Evolutionary conservation across 306 rosid species (phyloP).

Genomic region (Prosopis cineraria): DNA sequence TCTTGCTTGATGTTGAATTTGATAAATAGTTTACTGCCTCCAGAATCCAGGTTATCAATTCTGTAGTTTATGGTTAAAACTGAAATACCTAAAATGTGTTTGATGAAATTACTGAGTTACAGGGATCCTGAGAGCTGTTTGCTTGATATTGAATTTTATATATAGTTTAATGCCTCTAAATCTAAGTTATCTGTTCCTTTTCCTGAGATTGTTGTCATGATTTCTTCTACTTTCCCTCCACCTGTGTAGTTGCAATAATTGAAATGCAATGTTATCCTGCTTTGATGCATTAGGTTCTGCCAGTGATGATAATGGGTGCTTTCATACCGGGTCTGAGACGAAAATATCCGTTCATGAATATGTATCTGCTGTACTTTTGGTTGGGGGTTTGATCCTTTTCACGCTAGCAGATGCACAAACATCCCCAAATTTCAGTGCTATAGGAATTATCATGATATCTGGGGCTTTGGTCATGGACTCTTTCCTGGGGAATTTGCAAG

Average conservation of each 20-base stretch:
- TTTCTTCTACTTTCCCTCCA: neutral
- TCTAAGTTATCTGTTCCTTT: conserved; percentile 14
- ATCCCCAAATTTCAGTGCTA: conserved; percentile 88
- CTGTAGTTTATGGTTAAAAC: neutral
- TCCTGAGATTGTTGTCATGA: conserved; percentile 5
- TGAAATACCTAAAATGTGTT: neutral
- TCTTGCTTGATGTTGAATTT: conserved; percentile 4
- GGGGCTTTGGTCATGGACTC: conserved; percentile 97
- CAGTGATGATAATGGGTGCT: conserved; percentile 99
- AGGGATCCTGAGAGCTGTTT: conserved; percentile 1
- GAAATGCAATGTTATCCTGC: conserved; percentile 21
- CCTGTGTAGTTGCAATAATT: conserved; percentile 15
- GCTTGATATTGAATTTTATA: neutral
- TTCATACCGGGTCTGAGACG: conserved; percentile 94
- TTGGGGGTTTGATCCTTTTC: conserved; percentile 94
- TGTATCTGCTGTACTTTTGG: conserved; percentile 82
- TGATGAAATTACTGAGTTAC: conserved; percentile 1
- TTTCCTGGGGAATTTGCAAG: conserved; percentile 94
- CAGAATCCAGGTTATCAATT: conserved; percentile 18
- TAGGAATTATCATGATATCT: conserved; percentile 85
- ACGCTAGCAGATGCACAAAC: conserved; percentile 95
- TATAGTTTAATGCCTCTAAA: neutral
- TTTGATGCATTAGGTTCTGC: conserved; percentile 73
- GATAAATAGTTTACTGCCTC: neutral
- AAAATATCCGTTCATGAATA: conserved; percentile 95